Evolutionary conservation across 1,284 basidiomycete genomes (phyloP).

Genomic region (Tremellales sp.): DNA sequence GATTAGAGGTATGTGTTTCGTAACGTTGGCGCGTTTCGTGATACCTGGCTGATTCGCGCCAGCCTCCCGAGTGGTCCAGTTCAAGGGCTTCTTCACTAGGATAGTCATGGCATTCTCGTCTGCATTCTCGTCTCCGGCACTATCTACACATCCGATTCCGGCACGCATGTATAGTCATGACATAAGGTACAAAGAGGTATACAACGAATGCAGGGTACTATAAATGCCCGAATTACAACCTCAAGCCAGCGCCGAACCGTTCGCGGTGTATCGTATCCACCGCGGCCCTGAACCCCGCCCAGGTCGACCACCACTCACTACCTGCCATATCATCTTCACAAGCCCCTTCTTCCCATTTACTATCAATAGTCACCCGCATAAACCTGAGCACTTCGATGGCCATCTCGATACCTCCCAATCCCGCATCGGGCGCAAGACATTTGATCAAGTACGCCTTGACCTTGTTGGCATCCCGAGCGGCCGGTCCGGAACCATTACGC

Average conservation of each 20-base stretch:
- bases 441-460: constrained; percentile 66
- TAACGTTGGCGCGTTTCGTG: too few species aligned
- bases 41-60: not conserved
- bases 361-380: constrained; percentile 55
- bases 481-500: constrained; percentile 55
- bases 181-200: too few species aligned
- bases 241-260: constrained; percentile 61
- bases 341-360: constrained; percentile 18
- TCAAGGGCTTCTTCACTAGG: not conserved
- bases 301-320: constrained; percentile 67
- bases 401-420: constrained; percentile 63
- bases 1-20: constrained; percentile 64
- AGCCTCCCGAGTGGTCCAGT: not conserved
- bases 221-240: not conserved
- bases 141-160: not conserved
- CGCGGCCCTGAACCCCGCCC: constrained; percentile 58
- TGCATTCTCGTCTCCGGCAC: too few species aligned
- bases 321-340: constrained; percentile 14
- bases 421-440: constrained; percentile 56
- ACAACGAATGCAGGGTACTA: not conserved
- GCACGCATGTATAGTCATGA: not conserved
- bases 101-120: too few species aligned
- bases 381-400: constrained; percentile 67
- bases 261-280: constrained; percentile 60
- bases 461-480: constrained; percentile 63